Base-by-base conservation (phyloP, 2,329 filamentous ascomycete species). In the Plectosphaerella cucumerina region DNA sequence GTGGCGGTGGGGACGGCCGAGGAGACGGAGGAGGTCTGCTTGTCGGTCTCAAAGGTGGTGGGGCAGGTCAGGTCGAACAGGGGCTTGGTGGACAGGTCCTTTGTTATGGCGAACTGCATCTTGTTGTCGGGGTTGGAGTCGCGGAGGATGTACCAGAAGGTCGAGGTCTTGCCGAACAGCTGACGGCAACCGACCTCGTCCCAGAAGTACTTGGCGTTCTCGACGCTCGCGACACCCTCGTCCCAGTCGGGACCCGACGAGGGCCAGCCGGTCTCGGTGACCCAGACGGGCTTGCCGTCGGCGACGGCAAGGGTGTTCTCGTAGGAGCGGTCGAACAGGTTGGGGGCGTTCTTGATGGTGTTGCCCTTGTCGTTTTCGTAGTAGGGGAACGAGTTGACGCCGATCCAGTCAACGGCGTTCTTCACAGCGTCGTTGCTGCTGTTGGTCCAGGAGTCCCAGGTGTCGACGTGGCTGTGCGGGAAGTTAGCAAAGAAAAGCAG, bases 191-290 rank as follows among this genome's bases (percentile, higher is more conserved):
- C 84, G 54, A 86, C 70, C 35, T 78, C 69, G 48, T 76, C 68
- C 81, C 83, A 88, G 75, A 84, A 88, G 56, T 70, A 73, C 71
- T 83, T 75, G 54, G 84, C 81, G 63, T 87, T 87, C 31, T 71
- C 65, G 26, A 77, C 66, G 55, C 72, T 78, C 46, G 85, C 64
- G 10, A 77, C 73, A 49, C 79, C 84, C 65, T 76, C 58, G 48
- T 81, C 81, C 67, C 75, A 77, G 47, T 71, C 70, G 11, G 70
- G 62, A 37, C 85, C 85, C 34, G 64, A 68, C 47, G 73, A 70
- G 47, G 85, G 84, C 84, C 83, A 87, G 60, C 84, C 84, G 12
- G 81, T 85, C 74, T 87, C 83, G 18, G 80, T 82, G 44, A 84
- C 71, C 77, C 82, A 82, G 59, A 85, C 74, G 55, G 73, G 75